These are phyloP conservation scores for Tardiomyces blankii DNA, from an alignment of 1,139 yeast species.

Conservation along the genomic window DNA sequence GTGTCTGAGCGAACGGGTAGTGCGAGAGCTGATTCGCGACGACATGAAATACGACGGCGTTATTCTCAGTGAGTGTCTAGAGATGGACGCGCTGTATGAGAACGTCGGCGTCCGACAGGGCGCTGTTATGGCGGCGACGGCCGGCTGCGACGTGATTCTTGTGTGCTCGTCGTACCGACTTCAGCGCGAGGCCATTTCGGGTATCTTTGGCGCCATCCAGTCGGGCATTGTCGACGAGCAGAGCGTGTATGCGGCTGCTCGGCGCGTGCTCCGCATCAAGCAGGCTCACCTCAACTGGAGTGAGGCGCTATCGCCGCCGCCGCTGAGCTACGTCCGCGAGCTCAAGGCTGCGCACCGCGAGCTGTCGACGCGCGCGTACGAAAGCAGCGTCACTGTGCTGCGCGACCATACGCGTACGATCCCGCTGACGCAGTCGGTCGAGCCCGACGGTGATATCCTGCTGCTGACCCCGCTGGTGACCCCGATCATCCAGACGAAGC, in stretches of 20 bases:
- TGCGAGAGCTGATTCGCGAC: slow-evolving; percentile 41
- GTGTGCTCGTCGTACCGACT: slow-evolving; percentile 49
- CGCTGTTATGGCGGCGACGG: slow-evolving; percentile 47
- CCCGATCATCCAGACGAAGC: slow-evolving; percentile 28
- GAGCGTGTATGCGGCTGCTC: slow-evolving; percentile 32
- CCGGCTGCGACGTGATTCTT: slow-evolving; percentile 57
- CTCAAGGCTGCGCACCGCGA: slow-evolving; percentile 35
- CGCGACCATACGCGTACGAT: slow-evolving; percentile 43
- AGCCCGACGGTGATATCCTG: slow-evolving; percentile 29
- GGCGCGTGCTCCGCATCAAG: slow-evolving; percentile 38
- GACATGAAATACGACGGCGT: slow-evolving; percentile 48
- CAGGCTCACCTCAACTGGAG: slow-evolving; percentile 37
- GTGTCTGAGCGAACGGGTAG: slow-evolving; percentile 46
- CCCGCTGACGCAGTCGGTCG: slow-evolving; percentile 39
- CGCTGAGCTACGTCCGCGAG: slow-evolving; percentile 22
- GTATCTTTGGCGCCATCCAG: slow-evolving; percentile 41
- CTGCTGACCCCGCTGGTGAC: slow-evolving; percentile 43
- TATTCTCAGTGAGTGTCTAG: slow-evolving; percentile 54
- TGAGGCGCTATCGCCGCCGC: slow-evolving; percentile 30
- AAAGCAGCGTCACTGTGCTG: slow-evolving; percentile 43
- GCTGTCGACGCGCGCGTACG: slow-evolving; percentile 40
- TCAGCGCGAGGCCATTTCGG: slow-evolving; percentile 49
- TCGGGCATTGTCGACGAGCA: slow-evolving; percentile 45
- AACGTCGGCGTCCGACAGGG: slow-evolving; percentile 60
- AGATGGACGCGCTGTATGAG: slow-evolving; percentile 53